phyloP scores from a whole-genome alignment of 2,329 filamentous ascomycete genomes.

The Trichoderma sp. region DNA sequence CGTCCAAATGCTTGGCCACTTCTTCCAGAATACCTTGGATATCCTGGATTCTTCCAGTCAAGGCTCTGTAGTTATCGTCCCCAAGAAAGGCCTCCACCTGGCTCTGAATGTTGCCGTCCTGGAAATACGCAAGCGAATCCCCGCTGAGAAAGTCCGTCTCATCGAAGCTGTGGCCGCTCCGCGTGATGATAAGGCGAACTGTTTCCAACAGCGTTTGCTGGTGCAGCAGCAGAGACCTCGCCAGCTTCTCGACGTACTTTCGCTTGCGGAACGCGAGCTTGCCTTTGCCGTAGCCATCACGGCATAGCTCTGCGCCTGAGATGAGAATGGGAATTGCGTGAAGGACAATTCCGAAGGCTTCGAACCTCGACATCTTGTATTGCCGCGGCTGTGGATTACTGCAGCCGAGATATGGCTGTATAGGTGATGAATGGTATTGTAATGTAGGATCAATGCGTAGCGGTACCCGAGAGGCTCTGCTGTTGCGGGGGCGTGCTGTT shows the following conservation, averaged over 20 bases:
- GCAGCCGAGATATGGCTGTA: no score
- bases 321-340: conserved; percentile 19
- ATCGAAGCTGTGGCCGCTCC: conserved; percentile 12
- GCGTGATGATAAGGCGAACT: conserved; percentile 1
- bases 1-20: conserved; percentile 10
- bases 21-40: conserved; percentile 9
- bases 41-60: conserved; percentile 13
- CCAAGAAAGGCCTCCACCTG: conserved; percentile 15
- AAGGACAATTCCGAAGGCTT: conserved; percentile 16
- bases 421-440: neutral
- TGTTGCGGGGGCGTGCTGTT: neutral
- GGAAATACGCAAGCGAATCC: conserved; percentile 13
- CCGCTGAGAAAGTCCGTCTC: neutral
- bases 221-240: conserved; percentile 20
- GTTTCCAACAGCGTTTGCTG: conserved; percentile 4
- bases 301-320: neutral
- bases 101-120: neutral
- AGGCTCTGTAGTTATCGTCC: conserved; percentile 9
- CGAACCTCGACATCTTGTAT: conserved; percentile 18
- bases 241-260: conserved; percentile 15
- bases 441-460: no score
- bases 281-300: neutral
- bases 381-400: neutral
- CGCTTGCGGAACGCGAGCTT: conserved; percentile 14
- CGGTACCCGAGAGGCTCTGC: neutral